Percentiles rank a stretch among this genome's conserved stretches.
Evolutionary conservation across 2,329 filamentous ascomycete genomes (phyloP).

Genomic region (Cordyceps cateniannulata): DNA sequence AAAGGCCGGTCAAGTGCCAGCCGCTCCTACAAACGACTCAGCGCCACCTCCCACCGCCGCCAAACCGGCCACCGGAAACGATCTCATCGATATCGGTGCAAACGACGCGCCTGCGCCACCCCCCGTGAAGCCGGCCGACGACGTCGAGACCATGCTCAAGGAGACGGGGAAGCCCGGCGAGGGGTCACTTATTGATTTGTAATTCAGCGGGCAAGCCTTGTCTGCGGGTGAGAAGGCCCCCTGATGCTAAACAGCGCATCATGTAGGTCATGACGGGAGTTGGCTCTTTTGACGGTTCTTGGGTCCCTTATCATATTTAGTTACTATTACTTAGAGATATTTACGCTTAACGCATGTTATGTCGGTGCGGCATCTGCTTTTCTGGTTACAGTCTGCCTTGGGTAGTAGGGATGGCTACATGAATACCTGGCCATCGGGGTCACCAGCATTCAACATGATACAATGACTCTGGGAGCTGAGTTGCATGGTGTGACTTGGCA

Average conservation of each 20-base stretch:
- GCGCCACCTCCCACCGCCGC: background rate
- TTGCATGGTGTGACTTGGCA: background rate
- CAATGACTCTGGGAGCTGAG: background rate
- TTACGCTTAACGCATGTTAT: constrained; percentile 9
- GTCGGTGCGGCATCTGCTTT: constrained; percentile 1
- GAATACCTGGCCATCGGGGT: background rate
- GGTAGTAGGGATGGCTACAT: background rate
- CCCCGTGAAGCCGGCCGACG: constrained; percentile 20
- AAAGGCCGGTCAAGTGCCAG: constrained; percentile 40
- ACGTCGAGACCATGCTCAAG: constrained; percentile 38
- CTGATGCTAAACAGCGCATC: constrained; percentile 6
- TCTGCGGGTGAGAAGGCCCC: background rate
- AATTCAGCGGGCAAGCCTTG: background rate
- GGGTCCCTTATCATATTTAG: background rate
- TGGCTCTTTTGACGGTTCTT: background rate
- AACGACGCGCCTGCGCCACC: constrained; percentile 9
- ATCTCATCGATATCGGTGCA: constrained; percentile 55
- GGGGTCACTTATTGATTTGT: constrained; percentile 50
- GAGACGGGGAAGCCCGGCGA: constrained; percentile 41
- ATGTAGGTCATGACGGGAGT: background rate
- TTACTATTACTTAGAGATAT: constrained; percentile 5
- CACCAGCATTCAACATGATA: constrained; percentile 9
- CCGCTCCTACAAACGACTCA: constrained; percentile 49
- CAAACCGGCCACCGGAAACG: constrained; percentile 18
- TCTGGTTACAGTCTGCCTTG: background rate